Base-by-base conservation (phyloP, 2,329 filamentous ascomycete species). In the Zymoseptoria ardabiliae region DNA sequence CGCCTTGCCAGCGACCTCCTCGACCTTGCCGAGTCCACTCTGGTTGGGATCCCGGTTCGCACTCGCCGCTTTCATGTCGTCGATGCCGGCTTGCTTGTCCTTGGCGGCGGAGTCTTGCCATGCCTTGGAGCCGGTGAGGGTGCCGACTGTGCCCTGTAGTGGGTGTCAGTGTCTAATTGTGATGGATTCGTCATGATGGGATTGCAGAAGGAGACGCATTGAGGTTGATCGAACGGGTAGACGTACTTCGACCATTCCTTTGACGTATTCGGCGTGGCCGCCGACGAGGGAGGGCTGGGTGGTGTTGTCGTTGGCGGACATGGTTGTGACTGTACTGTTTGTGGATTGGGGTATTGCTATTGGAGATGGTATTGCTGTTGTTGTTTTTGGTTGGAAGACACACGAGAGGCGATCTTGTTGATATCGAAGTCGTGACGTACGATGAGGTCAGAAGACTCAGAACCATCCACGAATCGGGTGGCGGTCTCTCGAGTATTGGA, bases 181-280 rank as follows among this genome's bases (percentile, higher is more conserved):
- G 7, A 28, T 28, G 6, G 25, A 8, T 4, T 1, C 17, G 2
- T 13, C 4, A 4, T 45, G 35, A 17, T 1, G 2, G 2, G 5
- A 45, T 45, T 5, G 35, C 35, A n/a, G 21, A 53, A 50, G 57
- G 52, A 51, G 49, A 56, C 48, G 50, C 25, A 57, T 8, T 53
- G 30, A 30, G 25, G 45, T 52, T 41, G 52, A n/a, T 22, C 25
- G 49, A 28, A 35, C 21, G 23, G 69, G 73, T 58, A 73, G 85
- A 86, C 75, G 86, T 83, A 86, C 87, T 76, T 87, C 84, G 58
- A 83, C 81, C 6, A 83, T 83, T 56, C 86, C 87, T 69, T 89
- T 89, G 68, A 84, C 79, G 68, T 88, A 90, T 69, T 88, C 83
- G 30, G 79, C 85, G 70, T 89, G 87, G 50, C 82, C 80, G 60